These are phyloP conservation scores for Lycium ferocissimum DNA, from an alignment of 257 asterid genomes.

Conservation along the genomic window DNA sequence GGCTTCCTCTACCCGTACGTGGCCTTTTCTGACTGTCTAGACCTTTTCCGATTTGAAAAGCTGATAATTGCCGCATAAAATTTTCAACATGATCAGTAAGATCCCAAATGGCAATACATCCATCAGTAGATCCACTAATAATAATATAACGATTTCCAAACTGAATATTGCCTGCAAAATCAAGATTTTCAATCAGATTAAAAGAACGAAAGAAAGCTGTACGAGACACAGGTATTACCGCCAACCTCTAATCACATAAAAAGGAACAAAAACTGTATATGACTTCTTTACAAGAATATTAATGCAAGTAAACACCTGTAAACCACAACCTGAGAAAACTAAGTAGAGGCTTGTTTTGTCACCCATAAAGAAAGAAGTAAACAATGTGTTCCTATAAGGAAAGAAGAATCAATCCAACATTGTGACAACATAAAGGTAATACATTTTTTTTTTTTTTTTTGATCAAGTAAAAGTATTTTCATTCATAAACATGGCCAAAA, in stretches of 20 bases:
- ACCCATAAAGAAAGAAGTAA: neutral
- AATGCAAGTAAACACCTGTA: constrained; percentile 26
- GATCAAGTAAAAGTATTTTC: too few relatives aligned
- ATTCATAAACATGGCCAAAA: too few relatives aligned
- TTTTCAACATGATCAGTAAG: constrained; percentile 72
- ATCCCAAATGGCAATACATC: constrained; percentile 92
- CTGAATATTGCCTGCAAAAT: constrained; percentile 51
- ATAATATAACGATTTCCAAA: constrained; percentile 62
- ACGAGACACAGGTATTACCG: neutral
- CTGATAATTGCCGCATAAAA: constrained; percentile 65
- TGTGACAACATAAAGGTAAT: neutral
- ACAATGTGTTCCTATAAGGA: neutral
- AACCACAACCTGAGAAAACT: constrained; percentile 20
- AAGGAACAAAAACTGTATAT: neutral
- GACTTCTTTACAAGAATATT: constrained; percentile 1
- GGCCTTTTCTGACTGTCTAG: constrained; percentile 83
- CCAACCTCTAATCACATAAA: constrained; percentile 19
- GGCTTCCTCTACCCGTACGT: constrained; percentile 97
- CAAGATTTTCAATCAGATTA: constrained; percentile 29
- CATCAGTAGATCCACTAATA: constrained; percentile 90
- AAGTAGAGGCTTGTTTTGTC: constrained; percentile 16
- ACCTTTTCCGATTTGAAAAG: constrained; percentile 58
- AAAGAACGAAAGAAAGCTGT: neutral
- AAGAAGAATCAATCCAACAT: constrained; percentile 13
- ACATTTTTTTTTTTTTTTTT: too few relatives aligned